Evolutionary conservation across 2,329 filamentous ascomycete species (phyloP).

Genomic region (Stagonosporopsis chrysanthemi): DNA sequence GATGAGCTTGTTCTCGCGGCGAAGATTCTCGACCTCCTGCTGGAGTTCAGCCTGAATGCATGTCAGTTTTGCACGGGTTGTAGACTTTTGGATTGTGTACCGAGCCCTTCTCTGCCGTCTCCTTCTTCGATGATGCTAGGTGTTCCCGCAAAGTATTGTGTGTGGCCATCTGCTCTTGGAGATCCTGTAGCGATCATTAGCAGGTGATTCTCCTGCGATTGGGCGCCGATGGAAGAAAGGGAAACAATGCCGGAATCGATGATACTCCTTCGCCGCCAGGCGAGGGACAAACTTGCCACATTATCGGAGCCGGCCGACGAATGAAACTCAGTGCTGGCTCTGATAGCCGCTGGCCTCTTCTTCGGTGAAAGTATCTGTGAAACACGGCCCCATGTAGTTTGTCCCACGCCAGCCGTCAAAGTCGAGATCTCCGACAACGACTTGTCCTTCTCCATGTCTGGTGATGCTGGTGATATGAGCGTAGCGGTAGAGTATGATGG

Average conservation of each 20-base stretch:
- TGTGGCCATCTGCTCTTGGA: conserved; percentile 37
- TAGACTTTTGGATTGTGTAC: conserved; percentile 28
- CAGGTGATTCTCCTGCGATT: conserved; percentile 19
- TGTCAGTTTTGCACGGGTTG: conserved; percentile 1
- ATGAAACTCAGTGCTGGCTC: conserved; percentile 28
- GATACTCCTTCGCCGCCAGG: conserved; percentile 39
- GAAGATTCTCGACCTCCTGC: conserved; percentile 69
- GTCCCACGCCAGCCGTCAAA: conserved; percentile 34
- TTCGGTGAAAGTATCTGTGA: conserved; percentile 33
- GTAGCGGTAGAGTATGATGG: conserved; percentile 34
- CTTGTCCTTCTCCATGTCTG: conserved; percentile 23
- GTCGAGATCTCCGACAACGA: conserved; percentile 31
- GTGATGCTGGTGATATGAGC: conserved; percentile 28
- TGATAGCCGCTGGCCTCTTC: conserved; percentile 25
- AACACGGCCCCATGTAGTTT: conserved; percentile 35
- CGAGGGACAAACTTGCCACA: conserved; percentile 45
- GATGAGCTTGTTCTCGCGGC: conserved; percentile 80
- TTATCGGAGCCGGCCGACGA: conserved; percentile 20
- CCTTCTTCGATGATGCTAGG: conserved; percentile 45
- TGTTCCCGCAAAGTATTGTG: conserved; percentile 38
- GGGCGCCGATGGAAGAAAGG: conserved; percentile 11
- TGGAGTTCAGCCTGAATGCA: conserved; percentile 40
- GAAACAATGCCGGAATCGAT: conserved; percentile 24
- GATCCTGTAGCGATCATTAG: conserved; percentile 39
- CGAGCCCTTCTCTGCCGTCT: conserved; percentile 47